Conservation (phyloP, 2,329 filamentous ascomycete genomes). For the Trichoderma endophyticum region DNA sequence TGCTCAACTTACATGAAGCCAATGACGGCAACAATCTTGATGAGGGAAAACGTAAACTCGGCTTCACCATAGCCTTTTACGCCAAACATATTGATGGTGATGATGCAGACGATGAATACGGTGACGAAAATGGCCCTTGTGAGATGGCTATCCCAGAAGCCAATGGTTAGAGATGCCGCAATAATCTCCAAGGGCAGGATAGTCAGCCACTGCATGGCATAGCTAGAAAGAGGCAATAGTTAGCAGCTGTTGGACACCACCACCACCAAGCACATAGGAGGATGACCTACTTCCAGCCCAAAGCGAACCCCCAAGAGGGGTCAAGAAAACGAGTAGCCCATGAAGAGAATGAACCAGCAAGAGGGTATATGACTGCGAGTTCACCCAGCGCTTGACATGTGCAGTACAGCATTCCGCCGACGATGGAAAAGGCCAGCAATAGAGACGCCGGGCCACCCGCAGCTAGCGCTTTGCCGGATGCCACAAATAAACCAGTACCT, state of each 20-base stretch:
- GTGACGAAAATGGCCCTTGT: conserved; percentile 75
- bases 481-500: conserved; percentile 84
- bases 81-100: conserved; percentile 82
- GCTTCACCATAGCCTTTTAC: conserved; percentile 87
- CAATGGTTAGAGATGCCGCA: conserved; percentile 77
- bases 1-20: conserved; percentile 70
- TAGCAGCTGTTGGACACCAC: neutral
- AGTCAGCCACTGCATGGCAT: conserved; percentile 83
- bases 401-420: conserved; percentile 85
- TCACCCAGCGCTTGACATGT: conserved; percentile 91
- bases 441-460: conserved; percentile 75
- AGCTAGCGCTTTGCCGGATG: conserved; percentile 68
- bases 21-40: conserved; percentile 83
- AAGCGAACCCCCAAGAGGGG: conserved; percentile 90
- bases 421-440: conserved; percentile 72
- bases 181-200: conserved; percentile 83
- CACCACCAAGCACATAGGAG: neutral
- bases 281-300: conserved; percentile 79
- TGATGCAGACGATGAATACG: conserved; percentile 73
- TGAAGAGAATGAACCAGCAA: conserved; percentile 86
- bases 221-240: conserved; percentile 45
- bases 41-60: conserved; percentile 80
- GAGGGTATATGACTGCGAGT: conserved; percentile 83
- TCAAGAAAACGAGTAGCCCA: conserved; percentile 92
- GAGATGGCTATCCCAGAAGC: conserved; percentile 69